phyloP scores from a whole-genome alignment of 805 yeast species.

The Peterozyma xylosa region DNA sequence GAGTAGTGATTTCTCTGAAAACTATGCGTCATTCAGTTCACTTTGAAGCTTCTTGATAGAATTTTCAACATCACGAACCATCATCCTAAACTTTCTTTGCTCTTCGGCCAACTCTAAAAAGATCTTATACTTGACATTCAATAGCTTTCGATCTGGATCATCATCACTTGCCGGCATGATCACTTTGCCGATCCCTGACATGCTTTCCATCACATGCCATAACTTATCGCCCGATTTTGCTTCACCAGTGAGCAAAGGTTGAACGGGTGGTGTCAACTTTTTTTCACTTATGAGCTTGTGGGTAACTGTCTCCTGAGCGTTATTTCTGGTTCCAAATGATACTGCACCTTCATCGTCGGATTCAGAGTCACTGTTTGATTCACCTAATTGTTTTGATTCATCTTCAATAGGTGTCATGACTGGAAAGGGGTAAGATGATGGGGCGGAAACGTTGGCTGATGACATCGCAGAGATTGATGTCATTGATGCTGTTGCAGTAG shows the following conservation, averaged over 20 bases:
- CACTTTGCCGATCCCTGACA: constrained; percentile 79
- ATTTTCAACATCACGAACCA: constrained; percentile 46
- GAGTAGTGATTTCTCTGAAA: too few relatives aligned
- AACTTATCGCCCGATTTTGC: constrained; percentile 49
- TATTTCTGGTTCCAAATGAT: constrained; percentile 53
- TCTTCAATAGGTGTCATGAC: constrained; percentile 29
- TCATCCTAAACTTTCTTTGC: constrained; percentile 68
- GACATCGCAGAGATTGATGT: constrained; percentile 49
- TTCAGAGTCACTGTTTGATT: constrained; percentile 10
- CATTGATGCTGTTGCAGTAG: constrained; percentile 67
- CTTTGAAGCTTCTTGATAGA: constrained; percentile 16
- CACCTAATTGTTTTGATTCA: constrained; percentile 24
- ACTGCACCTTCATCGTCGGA: constrained; percentile 39
- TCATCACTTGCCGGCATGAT: constrained; percentile 55
- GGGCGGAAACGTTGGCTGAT: constrained; percentile 16
- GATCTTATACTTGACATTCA: constrained; percentile 74
- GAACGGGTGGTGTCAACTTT: constrained; percentile 4
- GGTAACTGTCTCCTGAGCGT: constrained; percentile 45
- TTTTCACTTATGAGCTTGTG: constrained; percentile 26
- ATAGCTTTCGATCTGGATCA: constrained; percentile 61
- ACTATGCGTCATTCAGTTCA: too few relatives aligned
- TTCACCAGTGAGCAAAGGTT: constrained; percentile 1
- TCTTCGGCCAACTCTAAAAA: constrained; percentile 82
- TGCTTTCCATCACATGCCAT: constrained; percentile 81
- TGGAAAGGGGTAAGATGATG: constrained; percentile 43